Evolutionary conservation across 2,329 filamentous ascomycete genomes (phyloP).

Genomic region (Scedosporium aurantiacum): DNA sequence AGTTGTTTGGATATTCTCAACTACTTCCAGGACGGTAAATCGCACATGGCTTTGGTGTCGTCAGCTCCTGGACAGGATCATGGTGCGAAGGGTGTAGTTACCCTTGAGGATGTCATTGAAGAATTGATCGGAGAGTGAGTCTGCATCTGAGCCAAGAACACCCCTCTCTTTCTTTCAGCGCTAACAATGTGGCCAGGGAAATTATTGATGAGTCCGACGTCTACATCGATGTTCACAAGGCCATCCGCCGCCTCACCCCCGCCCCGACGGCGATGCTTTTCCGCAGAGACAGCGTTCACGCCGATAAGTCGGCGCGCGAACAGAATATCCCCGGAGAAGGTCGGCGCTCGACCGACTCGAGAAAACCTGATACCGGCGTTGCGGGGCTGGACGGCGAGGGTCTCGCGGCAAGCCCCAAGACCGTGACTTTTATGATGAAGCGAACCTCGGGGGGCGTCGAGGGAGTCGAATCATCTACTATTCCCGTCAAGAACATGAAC

Average conservation of each 20-base stretch:
- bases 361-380: background rate
- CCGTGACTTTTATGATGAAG: conserved; percentile 48
- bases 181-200: conserved; percentile 48
- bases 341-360: background rate
- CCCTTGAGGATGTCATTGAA: conserved; percentile 94
- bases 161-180: background rate
- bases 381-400: background rate
- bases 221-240: conserved; percentile 96
- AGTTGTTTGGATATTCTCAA: conserved; percentile 98
- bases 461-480: conserved; percentile 24
- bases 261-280: conserved; percentile 62
- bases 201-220: conserved; percentile 99
- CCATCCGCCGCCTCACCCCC: conserved; percentile 77
- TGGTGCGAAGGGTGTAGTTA: conserved; percentile 87
- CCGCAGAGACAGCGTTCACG: conserved; percentile 19
- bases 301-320: background rate
- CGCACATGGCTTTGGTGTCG: conserved; percentile 95
- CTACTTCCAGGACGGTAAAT: conserved; percentile 99
- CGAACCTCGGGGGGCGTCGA: conserved; percentile 44
- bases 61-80: conserved; percentile 81
- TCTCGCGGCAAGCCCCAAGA: conserved; percentile 25
- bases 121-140: conserved; percentile 94
- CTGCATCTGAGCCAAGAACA: background rate
- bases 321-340: background rate
- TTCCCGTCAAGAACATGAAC: conserved; percentile 48